phyloP scores from a whole-genome alignment of 2,329 filamentous ascomycete species.

The Pseudopyrenochaeta lycopersici region DNA sequence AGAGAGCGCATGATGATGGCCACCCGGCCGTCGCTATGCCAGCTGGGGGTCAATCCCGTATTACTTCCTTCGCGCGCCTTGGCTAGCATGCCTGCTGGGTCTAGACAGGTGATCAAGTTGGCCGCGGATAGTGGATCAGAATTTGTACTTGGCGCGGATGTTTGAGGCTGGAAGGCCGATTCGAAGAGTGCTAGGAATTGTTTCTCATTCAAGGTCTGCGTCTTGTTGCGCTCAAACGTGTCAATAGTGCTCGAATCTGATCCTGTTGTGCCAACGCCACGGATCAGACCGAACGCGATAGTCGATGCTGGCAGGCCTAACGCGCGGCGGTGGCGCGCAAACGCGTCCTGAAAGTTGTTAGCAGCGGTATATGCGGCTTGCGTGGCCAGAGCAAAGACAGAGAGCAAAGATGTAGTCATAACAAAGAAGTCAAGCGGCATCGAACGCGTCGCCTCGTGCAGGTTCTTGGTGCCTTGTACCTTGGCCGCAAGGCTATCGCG shows the following conservation, averaged over 20 bases:
- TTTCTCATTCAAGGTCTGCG: not conserved
- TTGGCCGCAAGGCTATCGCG: conserved; percentile 20
- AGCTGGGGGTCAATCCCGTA: not conserved
- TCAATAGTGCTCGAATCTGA: conserved; percentile 3
- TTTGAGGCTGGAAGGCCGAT: conserved; percentile 2
- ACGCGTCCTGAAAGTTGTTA: conserved; percentile 19
- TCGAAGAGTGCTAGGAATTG: conserved; percentile 12
- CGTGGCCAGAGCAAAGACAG: conserved; percentile 16
- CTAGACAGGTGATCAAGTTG: conserved; percentile 4
- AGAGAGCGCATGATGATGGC: not conserved
- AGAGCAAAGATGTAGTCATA: conserved; percentile 23
- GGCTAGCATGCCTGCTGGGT: not conserved
- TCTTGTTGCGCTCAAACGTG: conserved; percentile 8
- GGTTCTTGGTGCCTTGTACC: conserved; percentile 27
- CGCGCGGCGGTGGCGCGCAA: conserved; percentile 9
- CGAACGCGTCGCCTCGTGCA: conserved; percentile 16
- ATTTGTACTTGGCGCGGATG: not conserved
- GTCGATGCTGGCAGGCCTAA: conserved; percentile 14
- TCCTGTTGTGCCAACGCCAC: conserved; percentile 18
- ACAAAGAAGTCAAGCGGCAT: conserved; percentile 29
- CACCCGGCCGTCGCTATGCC: conserved; percentile 2
- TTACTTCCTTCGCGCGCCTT: not conserved
- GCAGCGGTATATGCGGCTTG: conserved; percentile 23
- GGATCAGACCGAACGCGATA: conserved; percentile 29
- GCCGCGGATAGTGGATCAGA: conserved; percentile 5